phyloP scores from a whole-genome alignment of 345 rosid genomes.

The Capsella bursapastoris region DNA sequence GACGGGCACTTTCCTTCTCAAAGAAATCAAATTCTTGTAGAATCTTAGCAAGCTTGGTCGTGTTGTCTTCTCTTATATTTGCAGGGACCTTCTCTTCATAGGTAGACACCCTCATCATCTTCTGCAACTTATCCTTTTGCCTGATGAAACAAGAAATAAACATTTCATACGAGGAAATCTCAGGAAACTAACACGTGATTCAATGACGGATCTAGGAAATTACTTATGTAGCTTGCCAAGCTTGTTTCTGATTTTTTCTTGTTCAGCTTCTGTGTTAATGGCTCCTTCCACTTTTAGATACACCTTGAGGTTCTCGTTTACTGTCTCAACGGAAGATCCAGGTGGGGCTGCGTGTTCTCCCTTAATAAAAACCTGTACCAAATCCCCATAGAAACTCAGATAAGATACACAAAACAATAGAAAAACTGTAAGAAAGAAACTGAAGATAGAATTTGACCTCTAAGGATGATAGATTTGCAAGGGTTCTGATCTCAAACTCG shows the following conservation, averaged over 20 bases:
- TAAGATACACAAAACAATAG: background rate
- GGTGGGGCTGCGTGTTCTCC: constrained; percentile 72
- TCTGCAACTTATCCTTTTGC: constrained; percentile 80
- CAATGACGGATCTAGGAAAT: constrained; percentile 27
- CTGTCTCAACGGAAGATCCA: constrained; percentile 79
- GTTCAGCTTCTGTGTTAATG: constrained; percentile 66
- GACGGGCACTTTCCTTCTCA: constrained; percentile 55
- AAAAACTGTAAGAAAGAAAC: constrained; percentile 2
- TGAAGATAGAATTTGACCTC: constrained; percentile 50
- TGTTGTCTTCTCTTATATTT: constrained; percentile 65
- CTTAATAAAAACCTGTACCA: constrained; percentile 63
- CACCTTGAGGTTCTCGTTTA: constrained; percentile 78
- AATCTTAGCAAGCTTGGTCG: constrained; percentile 62
- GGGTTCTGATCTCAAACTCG: constrained; percentile 80
- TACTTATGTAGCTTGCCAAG: constrained; percentile 75
- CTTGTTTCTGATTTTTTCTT: constrained; percentile 67
- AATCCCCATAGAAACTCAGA: constrained; percentile 9
- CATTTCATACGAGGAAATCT: background rate
- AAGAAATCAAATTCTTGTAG: constrained; percentile 73
- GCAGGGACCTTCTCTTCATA: constrained; percentile 80
- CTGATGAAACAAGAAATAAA: constrained; percentile 47
- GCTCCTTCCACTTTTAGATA: constrained; percentile 79
- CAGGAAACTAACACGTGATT: background rate
- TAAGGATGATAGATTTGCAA: constrained; percentile 77
- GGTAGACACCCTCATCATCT: constrained; percentile 63